Evolutionary conservation across 129 eudicot species (phyloP), one percentile per base, ranked within the genome.

Genomic region (Flaveria robusta): DNA sequence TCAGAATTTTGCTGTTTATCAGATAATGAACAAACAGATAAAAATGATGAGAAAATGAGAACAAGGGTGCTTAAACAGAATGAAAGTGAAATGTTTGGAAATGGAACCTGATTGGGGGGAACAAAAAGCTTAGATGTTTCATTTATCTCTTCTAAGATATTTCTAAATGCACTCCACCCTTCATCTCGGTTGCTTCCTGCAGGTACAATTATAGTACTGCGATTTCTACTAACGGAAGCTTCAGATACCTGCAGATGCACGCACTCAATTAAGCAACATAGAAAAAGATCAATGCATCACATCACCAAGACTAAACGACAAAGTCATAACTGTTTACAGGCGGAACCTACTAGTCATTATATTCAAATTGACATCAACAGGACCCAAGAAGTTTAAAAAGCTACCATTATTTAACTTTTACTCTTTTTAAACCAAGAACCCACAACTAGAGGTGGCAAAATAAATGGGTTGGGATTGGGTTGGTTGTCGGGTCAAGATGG

Each of bases 131-230:
- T 83, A 66, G 97, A 86, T 31, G 99, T 93, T 82, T 94, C 99
- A 64, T 90, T 88, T 59, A 94, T 94, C 75, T 94, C 99, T 56
- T 84, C 99, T 81, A 94, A 86, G 56, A 94, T 94, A 80, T 91
- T 87, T 82, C 99, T 88, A 77, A 94, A 94, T 62, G 99, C 96
- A 70, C 87, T 86, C 99, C 99, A 94, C 29, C 99, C 99, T 81
- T 94, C 99, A 74, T 89, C 99, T 43, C 89, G 74, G 41, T 90
- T 82, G 87, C 85, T 91, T 84, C 99, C 99, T 78, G 99, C 96
- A 18, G 99, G 99, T 72, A 94, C 97, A 70, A 94, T 94, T 15
- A 94, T 94, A 24, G 99, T 94, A 64, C 99, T 94, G 56, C 99
- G 93, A 84, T 94, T 94, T 82, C 99, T 87, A 81, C 92, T 94